Evolutionary conservation across 2,329 filamentous ascomycete species (phyloP), one percentile per base, ranked within the genome.

Genomic region (Ascochyta rabiei): DNA sequence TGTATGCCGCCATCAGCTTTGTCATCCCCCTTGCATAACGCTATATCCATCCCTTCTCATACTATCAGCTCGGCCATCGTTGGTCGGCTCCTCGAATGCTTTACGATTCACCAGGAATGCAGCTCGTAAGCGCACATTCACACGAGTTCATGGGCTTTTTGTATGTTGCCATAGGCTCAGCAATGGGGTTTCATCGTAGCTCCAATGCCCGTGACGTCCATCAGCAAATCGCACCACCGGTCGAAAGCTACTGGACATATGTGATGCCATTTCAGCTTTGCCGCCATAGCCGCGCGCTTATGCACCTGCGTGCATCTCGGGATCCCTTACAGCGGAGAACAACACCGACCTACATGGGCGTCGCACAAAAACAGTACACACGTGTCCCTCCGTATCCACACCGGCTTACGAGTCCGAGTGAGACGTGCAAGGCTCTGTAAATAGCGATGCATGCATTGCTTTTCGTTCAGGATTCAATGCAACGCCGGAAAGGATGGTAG

Each of bases 251-350:
- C 26, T 18, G 30, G 9, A 37, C 21, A 42, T 9, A 30, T 1
- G 28, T 15, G 31, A 34, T 24, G 41, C 23, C 2, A 26, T 44
- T 13, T 6, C 5, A 4, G 3, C 1, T 35, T 39, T 44, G 19
- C 40, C 40, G 48, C 26, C 16, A 35, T 15, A 34, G 48, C 40
- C 39, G 48, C 48, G 48, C 48, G 48, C 40, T 39, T 50, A 15
- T 12, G 19, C 23, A 28, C 30, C 34, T 35, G 12, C 30, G 37
- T 21, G 23, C 31, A 37, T 18, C 18, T 33, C 6, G 31, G n/a
- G 33, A 39, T 44, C 40, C 40, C 39, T 50, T 44, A 37, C 41
- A 44, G 10, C 18, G 19, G 30, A 34, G 16, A 33, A 15, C 15
- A 44, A 21, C 13, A 16, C 23, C 34, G 21, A 43, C 8, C 24